Percentiles rank a stretch among this genome's conserved stretches.
Conservation (phyloP, 805 yeast genomes). For the Brettanomyces custersianus region DNA sequence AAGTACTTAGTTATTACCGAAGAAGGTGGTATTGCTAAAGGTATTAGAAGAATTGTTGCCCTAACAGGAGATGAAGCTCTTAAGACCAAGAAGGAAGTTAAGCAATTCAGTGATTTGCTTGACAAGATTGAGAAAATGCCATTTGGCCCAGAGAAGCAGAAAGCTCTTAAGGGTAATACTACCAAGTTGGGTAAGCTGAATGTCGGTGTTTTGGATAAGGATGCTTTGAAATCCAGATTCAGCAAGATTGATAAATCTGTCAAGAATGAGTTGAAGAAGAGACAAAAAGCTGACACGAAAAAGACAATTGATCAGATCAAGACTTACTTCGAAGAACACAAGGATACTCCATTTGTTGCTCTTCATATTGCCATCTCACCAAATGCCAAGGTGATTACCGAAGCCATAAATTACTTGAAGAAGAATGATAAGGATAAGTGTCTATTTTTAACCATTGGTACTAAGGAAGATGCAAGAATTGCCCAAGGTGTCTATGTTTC, state of each 20-base stretch:
- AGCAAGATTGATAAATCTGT: slow-evolving; percentile 73
- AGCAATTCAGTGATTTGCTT: slow-evolving; percentile 56
- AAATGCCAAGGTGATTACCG: slow-evolving; percentile 90
- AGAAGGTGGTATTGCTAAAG: slow-evolving; percentile 97
- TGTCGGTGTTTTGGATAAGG: slow-evolving; percentile 76
- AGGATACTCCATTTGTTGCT: slow-evolving; percentile 51
- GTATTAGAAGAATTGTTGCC: slow-evolving; percentile 96
- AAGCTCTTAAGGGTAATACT: slow-evolving; percentile 72
- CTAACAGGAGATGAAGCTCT: slow-evolving; percentile 89
- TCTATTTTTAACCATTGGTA: slow-evolving; percentile 72
- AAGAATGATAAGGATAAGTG: slow-evolving; percentile 66
- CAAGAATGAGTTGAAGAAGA: slow-evolving; percentile 79
- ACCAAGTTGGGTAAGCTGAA: slow-evolving; percentile 75
- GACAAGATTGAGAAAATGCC: slow-evolving; percentile 52
- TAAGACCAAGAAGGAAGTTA: slow-evolving; percentile 80
- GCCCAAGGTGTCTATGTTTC: slow-evolving; percentile 94
- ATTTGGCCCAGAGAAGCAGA: slow-evolving; percentile 73
- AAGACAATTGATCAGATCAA: slow-evolving; percentile 71
- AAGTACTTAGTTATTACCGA: slow-evolving; percentile 84
- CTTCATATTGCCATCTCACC: slow-evolving; percentile 62
- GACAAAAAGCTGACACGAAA: slow-evolving; percentile 83
- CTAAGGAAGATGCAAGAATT: slow-evolving; percentile 48
- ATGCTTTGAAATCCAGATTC: slow-evolving; percentile 65
- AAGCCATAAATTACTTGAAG: slow-evolving; percentile 79
- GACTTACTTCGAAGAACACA: slow-evolving; percentile 51